Evolutionary conservation across 768 basidiomycete genomes (phyloP), one percentile per base, ranked within the genome.

Genomic region (Leccinellum albellum): DNA sequence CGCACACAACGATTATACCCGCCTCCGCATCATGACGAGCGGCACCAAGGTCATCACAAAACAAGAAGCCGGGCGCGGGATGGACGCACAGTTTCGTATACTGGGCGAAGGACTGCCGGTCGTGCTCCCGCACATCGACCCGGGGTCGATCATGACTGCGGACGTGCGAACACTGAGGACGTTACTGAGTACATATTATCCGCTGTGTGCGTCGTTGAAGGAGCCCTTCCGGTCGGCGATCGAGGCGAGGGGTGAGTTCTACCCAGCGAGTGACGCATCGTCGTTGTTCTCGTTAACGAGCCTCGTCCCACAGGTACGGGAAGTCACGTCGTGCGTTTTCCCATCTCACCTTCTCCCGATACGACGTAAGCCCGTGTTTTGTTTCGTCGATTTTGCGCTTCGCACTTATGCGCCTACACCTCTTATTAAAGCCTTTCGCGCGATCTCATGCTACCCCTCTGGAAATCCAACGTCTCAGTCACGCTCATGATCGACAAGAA

Each of bases 401-500:
- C 8, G 44, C 23, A 23, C 44, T 24, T 15, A 8, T 6, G 7
- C 17, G 10, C 17, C 24, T 26, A 24, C 24, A 15, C 15, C 5
- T 21, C 26, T 40, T 5, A 21, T 49, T 40, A 54, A 29, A 94
- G 89, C 6, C 76, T 93, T 33, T 76, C 81, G n/a, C 85, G 91
- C 62, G 87, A 93, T 51, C 78, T 98, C 24, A 72, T 88, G n/a
- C 75, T 98, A n/a, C 96, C 97, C 0, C 81, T 98, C 51, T 98
- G 96, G 97, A 94, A 91, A 74, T 94, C 93, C 2, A 88, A 87
- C 57, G 84, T 86, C 13, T 96, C 94, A 0, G 69, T 96, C 52
- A 85, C 88, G 0, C 78, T 98, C 56, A 94, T 98, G 93, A 85
- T 97, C 53, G 94, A 98, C 74, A 99, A 98, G 73, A 90, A 90